Evolutionary conservation across 2,329 filamentous ascomycete genomes (phyloP), one percentile per base, ranked within the genome.

Genomic region (Zymoseptoria passerinii): DNA sequence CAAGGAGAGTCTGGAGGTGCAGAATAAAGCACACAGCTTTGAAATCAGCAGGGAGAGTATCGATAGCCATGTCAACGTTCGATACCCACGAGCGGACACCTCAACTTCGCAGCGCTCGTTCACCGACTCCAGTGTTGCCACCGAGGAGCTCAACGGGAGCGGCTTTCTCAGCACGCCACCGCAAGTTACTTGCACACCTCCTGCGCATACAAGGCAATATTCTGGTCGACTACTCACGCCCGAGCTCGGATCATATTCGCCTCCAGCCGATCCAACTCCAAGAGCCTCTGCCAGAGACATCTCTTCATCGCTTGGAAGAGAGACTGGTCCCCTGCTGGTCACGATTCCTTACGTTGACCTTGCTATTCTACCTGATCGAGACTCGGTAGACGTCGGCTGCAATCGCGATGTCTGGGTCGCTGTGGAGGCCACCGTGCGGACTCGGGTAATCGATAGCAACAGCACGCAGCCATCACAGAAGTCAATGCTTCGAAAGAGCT

Each of bases 371-470:
- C 23, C 62, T 4, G 67, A 69, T 53, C 59, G 58, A 8, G 50
- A 58, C 9, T 58, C 61, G 6, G 60, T 71, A 18, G 70, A 72
- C 56, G 58, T 66, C 1, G 56, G 58, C n/a, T 29, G 60, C 8
- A 61, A 65, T 8, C 58, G 58, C 20, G 63, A 66, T 28, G 57
- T 70, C 4, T 72, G 70, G 70, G 63, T 71, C 8, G 63, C 67
- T 18, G 59, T 71, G 8, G 63, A 69, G 57, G 66, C 67, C 8
- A 64, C 60, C 13, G 66, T 68, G 5, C 63, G 60, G n/a, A 63
- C 60, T 8, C 60, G 62, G n/a, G 13, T 61, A 10, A 53, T 63
- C 9, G 56, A 60, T 9, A 28, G 57, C n/a, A 23, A 54, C 35
- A 52, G 48, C 19, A 13, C 48, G 28, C 23, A 44, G 28, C 50